Percentiles rank a stretch among this genome's conserved stretches.
phyloP scores from a whole-genome alignment of 805 yeast species.

The Zygosaccharomyces gambellarensis region DNA sequence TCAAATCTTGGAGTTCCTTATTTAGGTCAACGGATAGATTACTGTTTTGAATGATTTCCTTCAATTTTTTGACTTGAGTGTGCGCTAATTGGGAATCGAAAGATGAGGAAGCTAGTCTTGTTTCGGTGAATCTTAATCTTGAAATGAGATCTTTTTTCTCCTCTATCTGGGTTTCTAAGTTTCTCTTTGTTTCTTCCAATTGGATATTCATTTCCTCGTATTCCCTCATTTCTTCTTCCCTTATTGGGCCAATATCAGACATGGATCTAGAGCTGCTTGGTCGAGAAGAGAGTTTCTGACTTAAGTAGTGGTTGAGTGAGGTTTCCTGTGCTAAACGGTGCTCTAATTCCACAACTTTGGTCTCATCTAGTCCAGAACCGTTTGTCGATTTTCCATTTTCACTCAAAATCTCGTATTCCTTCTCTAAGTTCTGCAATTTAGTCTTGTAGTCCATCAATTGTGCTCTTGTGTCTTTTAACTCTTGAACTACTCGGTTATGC shows the following conservation, averaged over 20 bases:
- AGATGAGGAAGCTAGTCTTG: conserved; percentile 60
- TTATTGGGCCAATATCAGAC: conserved; percentile 1
- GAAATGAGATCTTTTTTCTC: conserved; percentile 45
- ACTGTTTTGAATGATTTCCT: conserved; percentile 24
- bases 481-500: conserved; percentile 25
- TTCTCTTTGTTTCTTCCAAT: conserved; percentile 48
- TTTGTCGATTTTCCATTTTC: conserved; percentile 7
- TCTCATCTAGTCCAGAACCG: conserved; percentile 34
- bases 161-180: conserved; percentile 43
- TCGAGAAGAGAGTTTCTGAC: conserved; percentile 26
- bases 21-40: conserved; percentile 28
- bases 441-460: conserved; percentile 25
- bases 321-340: conserved; percentile 32
- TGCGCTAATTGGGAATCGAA: conserved; percentile 50
- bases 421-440: conserved; percentile 40
- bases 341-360: conserved; percentile 37
- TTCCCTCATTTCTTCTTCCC: conserved; percentile 11
- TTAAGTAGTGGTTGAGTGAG: conserved; percentile 28
- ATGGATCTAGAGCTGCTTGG: conserved; percentile 9
- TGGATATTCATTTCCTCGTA: conserved; percentile 46
- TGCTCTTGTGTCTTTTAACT: conserved; percentile 26
- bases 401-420: conserved; percentile 35
- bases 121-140: conserved; percentile 55
- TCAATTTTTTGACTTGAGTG: conserved; percentile 40
- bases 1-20: conserved; percentile 15